Conservation (phyloP, 2,329 filamentous ascomycete species). For the Apiospora saccharicola region DNA sequence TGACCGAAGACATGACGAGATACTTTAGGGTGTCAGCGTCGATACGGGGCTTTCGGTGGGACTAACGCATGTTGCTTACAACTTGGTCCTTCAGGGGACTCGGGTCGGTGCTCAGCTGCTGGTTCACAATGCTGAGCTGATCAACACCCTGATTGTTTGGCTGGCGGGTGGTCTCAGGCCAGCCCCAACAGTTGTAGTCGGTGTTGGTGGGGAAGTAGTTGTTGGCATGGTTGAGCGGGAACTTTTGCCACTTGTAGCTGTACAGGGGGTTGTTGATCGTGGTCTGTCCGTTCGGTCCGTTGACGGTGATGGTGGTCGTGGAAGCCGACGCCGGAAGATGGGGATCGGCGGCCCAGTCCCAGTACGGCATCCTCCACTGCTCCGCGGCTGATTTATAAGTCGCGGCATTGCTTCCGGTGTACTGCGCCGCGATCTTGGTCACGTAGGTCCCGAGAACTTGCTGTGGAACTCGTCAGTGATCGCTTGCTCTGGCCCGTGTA, state of each 20-base stretch:
- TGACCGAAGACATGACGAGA: conserved; percentile 48
- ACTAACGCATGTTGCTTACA: conserved; percentile 40
- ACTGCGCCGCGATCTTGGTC: conserved; percentile 54
- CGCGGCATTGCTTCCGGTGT: conserved; percentile 44
- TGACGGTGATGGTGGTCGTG: conserved; percentile 39
- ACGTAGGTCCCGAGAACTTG: conserved; percentile 59
- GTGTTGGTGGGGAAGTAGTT: conserved; percentile 46
- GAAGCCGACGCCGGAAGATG: conserved; percentile 23
- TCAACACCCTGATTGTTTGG: conserved; percentile 41
- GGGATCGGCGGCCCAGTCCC: conserved; percentile 8
- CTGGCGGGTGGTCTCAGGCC: conserved; percentile 51
- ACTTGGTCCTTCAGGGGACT: conserved; percentile 48
- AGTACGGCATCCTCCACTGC: conserved; percentile 51
- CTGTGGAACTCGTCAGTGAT: conserved; percentile 39
- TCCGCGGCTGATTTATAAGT: conserved; percentile 55
- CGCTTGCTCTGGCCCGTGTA: background rate
- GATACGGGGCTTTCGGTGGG: background rate
- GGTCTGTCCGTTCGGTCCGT: conserved; percentile 48
- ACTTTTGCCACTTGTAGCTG: conserved; percentile 56
- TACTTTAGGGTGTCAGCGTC: conserved; percentile 44
- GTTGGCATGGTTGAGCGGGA: conserved; percentile 43
- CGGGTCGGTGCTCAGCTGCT: conserved; percentile 39
- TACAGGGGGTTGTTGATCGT: conserved; percentile 60
- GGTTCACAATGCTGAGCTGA: conserved; percentile 51
- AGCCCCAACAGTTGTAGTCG: conserved; percentile 39